phyloP scores from a whole-genome alignment of 2,329 filamentous ascomycete species.

The Gnomoniopsis sp. region DNA sequence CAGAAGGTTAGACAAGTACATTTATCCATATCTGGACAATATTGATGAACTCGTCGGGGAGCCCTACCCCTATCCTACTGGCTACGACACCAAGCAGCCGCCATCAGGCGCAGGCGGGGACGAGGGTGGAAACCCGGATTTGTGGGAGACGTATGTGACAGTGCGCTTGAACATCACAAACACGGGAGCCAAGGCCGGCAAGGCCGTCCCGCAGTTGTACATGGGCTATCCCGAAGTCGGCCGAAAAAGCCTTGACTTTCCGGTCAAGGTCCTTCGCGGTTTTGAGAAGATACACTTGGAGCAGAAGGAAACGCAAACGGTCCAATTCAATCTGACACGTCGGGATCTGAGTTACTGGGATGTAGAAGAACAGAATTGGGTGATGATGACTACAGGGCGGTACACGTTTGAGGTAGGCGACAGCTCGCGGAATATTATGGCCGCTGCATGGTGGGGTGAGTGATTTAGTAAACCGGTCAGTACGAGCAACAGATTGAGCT shows the following conservation, averaged over 20 bases:
- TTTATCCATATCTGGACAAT: constrained; percentile 67
- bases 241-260: constrained; percentile 53
- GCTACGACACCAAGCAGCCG: constrained; percentile 46
- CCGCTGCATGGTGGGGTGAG: constrained; percentile 15
- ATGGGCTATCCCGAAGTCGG: constrained; percentile 36
- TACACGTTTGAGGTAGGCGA: constrained; percentile 38
- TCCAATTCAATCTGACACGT: constrained; percentile 59
- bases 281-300: constrained; percentile 66
- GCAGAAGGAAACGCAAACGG: constrained; percentile 47
- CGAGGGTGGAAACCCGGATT: constrained; percentile 63
- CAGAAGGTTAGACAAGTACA: constrained; percentile 62
- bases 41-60: constrained; percentile 39
- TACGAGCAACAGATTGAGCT: not conserved
- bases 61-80: constrained; percentile 50
- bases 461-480: not conserved
- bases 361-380: constrained; percentile 65
- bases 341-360: constrained; percentile 75
- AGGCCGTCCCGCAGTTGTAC: constrained; percentile 47
- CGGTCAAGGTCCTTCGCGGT: constrained; percentile 63
- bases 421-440: constrained; percentile 27
- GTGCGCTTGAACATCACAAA: constrained; percentile 54
- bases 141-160: constrained; percentile 54
- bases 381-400: constrained; percentile 46
- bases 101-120: constrained; percentile 66
- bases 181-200: constrained; percentile 40